Percentiles rank a stretch among this genome's conserved stretches.
phyloP scores from a whole-genome alignment of 768 basidiomycete genomes.

The Calocera cornea region DNA sequence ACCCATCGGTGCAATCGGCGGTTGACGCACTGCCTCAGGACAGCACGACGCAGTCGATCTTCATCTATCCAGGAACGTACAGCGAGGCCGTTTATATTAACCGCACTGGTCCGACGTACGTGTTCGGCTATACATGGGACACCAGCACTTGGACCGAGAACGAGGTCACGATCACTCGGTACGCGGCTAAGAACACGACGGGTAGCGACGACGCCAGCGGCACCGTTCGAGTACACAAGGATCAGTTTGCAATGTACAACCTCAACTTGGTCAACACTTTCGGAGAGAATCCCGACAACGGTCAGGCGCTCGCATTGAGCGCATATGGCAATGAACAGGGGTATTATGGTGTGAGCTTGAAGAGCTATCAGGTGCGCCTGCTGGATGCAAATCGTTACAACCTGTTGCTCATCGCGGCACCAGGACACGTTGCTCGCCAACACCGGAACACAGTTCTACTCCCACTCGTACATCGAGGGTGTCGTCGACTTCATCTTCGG shows the following conservation, averaged over 20 bases:
- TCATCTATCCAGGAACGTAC: conserved; percentile 38
- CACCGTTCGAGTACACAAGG: conserved; percentile 11
- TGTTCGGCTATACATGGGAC: conserved; percentile 12
- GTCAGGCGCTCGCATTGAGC: background rate
- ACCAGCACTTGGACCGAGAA: conserved; percentile 6
- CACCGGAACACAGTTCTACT: conserved; percentile 9
- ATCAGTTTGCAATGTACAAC: conserved; percentile 12
- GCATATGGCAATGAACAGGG: background rate
- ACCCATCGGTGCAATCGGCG: conserved; percentile 29
- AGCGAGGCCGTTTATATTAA: conserved; percentile 35
- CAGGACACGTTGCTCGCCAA: conserved; percentile 13
- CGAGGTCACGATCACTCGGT: conserved; percentile 11
- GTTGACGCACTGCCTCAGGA: conserved; percentile 33
- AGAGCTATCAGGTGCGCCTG: background rate
- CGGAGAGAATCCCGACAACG: background rate
- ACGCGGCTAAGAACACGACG: conserved; percentile 7
- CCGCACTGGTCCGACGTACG: conserved; percentile 28
- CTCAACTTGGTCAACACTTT: conserved; percentile 12
- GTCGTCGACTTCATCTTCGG: conserved; percentile 14
- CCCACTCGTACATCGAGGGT: conserved; percentile 10
- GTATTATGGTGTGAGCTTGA: background rate
- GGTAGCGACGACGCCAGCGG: conserved; percentile 11
- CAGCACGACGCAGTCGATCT: conserved; percentile 29
- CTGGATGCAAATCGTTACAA: background rate
- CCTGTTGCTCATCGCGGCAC: background rate